Evolutionary conservation across 1,284 basidiomycete genomes (phyloP), one percentile per base, ranked within the genome.

Genomic region (Lentinus polychrous): DNA sequence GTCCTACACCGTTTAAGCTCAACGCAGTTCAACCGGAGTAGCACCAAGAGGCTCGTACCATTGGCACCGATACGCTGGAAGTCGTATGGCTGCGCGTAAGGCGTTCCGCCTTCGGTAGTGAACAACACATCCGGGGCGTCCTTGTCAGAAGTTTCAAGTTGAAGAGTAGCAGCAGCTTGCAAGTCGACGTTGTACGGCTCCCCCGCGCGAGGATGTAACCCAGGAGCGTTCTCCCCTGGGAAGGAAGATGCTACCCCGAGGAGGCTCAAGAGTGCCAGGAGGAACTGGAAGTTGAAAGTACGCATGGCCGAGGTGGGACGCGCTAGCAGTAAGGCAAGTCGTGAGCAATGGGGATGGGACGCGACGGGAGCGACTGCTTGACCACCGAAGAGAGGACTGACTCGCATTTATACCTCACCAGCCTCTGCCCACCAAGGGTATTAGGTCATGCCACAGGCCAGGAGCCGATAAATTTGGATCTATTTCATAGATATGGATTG

Each of bases 1-100:
- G 53, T 1, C 53, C 53, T 54, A 35, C 12, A 22, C 33, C 20
- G 24, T 20, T n/a, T 35, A 24, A 34, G 23, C 14, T n/a, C 24
- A 36, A 31, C 6, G 24, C 22, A 27, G 24, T 38, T 8, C 24
- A 43, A 36, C 34, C 18, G 12, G 18, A 17, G 32, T 6, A 27
- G 20, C n/a, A 36, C 5, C 7, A 42, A 5, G 15, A 7, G 14
- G 33, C 38, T 42, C 55, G 42, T 17, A 60, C 60, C 60, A 37
- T 59, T 49, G 41, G 55, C 46, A 14, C 60, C 76, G 3, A 74
- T 72, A n/a, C 75, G 69, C 60, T 76, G 71, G n/a, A 64, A 56
- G 51, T 61, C 66, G 57, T 74, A 68, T 15, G 67, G 63, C 44
- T 62, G 56, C 12, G 58, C 53, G 49, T 59, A 59, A 0, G 61